A percentile compares a stretch with the other conserved stretches of the same genome.
These are phyloP conservation scores for Pseudocercospora fuligena DNA, from an alignment of 2,329 filamentous ascomycete species.

Conservation along the genomic window DNA sequence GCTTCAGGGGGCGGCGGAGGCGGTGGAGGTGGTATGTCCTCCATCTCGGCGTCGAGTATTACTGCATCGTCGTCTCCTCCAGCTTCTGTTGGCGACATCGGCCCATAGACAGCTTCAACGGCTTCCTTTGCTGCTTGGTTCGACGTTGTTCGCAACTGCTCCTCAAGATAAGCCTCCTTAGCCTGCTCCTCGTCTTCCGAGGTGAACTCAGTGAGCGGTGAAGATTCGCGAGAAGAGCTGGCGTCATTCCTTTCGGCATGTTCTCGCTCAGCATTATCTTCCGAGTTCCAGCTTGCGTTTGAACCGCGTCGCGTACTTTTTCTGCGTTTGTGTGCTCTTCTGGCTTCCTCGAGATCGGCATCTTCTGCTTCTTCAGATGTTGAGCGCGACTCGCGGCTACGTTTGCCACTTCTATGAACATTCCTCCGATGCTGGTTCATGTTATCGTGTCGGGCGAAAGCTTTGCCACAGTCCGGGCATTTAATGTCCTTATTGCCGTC, in stretches of 20 bases:
- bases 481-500: constrained; percentile 16
- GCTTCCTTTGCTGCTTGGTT: constrained; percentile 8
- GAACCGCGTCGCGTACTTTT: constrained; percentile 5
- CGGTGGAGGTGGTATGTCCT: neutral
- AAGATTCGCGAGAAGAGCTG: neutral
- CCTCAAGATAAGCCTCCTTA: constrained; percentile 14
- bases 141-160: constrained; percentile 7
- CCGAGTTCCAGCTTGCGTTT: constrained; percentile 7
- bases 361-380: constrained; percentile 18
- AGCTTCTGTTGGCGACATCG: constrained; percentile 14
- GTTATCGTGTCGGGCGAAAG: constrained; percentile 22
- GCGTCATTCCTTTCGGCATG: neutral
- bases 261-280: constrained; percentile 1
- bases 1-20: constrained; percentile 7
- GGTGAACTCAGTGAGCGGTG: constrained; percentile 8
- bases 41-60: neutral
- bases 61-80: constrained; percentile 11
- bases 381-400: constrained; percentile 11
- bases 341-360: constrained; percentile 14
- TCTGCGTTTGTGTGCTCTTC: constrained; percentile 17
- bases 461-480: constrained; percentile 20
- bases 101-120: constrained; percentile 17
- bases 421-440: constrained; percentile 21
- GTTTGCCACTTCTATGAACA: constrained; percentile 23
- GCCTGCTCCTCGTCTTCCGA: constrained; percentile 9